A percentile compares a stretch with the other conserved stretches of the same genome.
Conservation (phyloP, 2,329 filamentous ascomycete genomes). For the Aspergillus sp. region DNA sequence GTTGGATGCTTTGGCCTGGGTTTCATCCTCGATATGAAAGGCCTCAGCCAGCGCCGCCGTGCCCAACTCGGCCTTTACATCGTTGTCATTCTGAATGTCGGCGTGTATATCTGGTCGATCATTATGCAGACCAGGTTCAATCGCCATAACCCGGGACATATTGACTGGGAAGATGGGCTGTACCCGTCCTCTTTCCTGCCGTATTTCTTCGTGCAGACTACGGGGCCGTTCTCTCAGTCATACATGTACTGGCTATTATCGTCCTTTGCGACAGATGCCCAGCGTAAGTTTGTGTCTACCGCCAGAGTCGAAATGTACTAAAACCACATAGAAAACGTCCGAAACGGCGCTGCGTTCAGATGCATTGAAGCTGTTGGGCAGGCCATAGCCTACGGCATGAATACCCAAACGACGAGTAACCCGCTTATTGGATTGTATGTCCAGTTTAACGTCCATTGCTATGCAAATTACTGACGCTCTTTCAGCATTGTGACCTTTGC, state of each 20-base stretch:
- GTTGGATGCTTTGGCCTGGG: slow-evolving; percentile 52
- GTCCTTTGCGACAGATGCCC: slow-evolving; percentile 44
- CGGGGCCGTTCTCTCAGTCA: slow-evolving; percentile 42
- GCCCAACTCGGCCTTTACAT: slow-evolving; percentile 48
- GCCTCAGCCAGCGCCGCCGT: slow-evolving; percentile 44
- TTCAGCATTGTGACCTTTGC: slow-evolving; percentile 43
- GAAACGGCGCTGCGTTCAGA: slow-evolving; percentile 44
- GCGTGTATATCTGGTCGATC: slow-evolving; percentile 54
- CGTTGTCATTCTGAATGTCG: slow-evolving; percentile 48
- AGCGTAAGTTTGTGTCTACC: slow-evolving; percentile 26
- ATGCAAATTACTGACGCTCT: slow-evolving; percentile 1
- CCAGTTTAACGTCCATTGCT: slow-evolving; percentile 13
- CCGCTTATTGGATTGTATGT: slow-evolving; percentile 41
- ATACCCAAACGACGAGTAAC: slow-evolving; percentile 39
- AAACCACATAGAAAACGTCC: slow-evolving; percentile 36
- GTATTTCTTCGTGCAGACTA: slow-evolving; percentile 52
- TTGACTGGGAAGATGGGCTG: slow-evolving; percentile 48
- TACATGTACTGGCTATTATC: slow-evolving; percentile 49
- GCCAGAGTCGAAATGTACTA: background rate
- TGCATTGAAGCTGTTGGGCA: slow-evolving; percentile 45
- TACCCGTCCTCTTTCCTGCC: slow-evolving; percentile 48
- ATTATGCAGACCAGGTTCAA: slow-evolving; percentile 48
- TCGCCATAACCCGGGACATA: slow-evolving; percentile 39
- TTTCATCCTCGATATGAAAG: slow-evolving; percentile 46
- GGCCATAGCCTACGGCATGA: slow-evolving; percentile 45